A percentile compares a stretch with the other conserved stretches of the same genome.
These are phyloP conservation scores for Anacardium occidentale DNA, from an alignment of 345 rosid species.

Conservation along the genomic window DNA sequence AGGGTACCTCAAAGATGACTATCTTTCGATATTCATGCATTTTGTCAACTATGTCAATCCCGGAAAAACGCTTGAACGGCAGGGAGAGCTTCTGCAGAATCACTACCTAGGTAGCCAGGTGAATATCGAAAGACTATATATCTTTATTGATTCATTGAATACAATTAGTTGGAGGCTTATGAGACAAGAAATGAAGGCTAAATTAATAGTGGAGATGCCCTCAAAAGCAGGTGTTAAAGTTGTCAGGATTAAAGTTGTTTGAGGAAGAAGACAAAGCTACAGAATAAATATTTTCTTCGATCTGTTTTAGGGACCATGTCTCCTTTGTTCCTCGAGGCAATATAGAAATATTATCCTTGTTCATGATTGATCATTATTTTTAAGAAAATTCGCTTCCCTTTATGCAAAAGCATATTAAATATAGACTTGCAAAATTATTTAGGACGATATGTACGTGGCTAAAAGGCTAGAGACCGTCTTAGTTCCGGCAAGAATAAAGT, in stretches of 20 bases:
- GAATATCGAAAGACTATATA: too few species aligned
- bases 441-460: too few species aligned
- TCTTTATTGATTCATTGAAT: neutral
- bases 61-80: too few species aligned
- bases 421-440: too few species aligned
- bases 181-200: neutral
- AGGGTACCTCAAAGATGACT: too few species aligned
- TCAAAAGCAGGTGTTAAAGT: slow-evolving; percentile 18
- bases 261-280: slow-evolving; percentile 23
- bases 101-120: too few species aligned
- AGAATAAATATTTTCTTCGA: slow-evolving; percentile 22
- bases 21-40: too few species aligned
- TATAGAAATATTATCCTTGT: neutral
- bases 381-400: neutral
- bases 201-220: slow-evolving; percentile 8
- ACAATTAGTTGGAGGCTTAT: neutral
- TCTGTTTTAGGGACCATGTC: slow-evolving; percentile 19
- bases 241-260: slow-evolving; percentile 9
- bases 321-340: slow-evolving; percentile 11
- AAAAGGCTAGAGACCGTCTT: too few species aligned
- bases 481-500: too few species aligned
- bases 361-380: neutral
- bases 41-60: too few species aligned
- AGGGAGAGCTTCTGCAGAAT: too few species aligned
- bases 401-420: neutral